Evolutionary conservation across 2,329 filamentous ascomycete species (phyloP).

Genomic region (Paecilomyces sp.): DNA sequence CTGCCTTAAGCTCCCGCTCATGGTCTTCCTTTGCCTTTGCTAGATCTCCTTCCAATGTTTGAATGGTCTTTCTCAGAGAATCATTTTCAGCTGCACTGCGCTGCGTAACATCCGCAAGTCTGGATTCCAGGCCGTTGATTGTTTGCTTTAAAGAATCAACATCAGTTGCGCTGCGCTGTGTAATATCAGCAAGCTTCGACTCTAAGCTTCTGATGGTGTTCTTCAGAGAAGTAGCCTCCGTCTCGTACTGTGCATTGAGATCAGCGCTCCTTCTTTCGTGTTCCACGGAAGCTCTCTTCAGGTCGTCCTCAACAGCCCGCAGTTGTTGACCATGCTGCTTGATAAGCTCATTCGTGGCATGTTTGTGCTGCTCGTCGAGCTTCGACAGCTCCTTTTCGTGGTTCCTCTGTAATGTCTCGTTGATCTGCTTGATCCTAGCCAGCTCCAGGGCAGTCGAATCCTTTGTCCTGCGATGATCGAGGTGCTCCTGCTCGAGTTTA

Average conservation of each 20-base stretch:
- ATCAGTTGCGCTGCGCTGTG: conserved; percentile 46
- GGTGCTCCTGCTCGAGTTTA: conserved; percentile 61
- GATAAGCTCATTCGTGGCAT: conserved; percentile 20
- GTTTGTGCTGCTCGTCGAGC: conserved; percentile 37
- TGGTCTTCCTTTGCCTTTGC: conserved; percentile 54
- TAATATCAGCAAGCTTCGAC: conserved; percentile 40
- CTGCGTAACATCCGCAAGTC: conserved; percentile 42
- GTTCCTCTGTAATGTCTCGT: conserved; percentile 62
- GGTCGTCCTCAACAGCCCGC: conserved; percentile 41
- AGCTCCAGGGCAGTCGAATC: conserved; percentile 51
- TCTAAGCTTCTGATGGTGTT: conserved; percentile 56
- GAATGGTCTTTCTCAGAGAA: conserved; percentile 51
- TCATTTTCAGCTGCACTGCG: conserved; percentile 49
- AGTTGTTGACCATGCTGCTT: conserved; percentile 26
- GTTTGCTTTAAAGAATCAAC: conserved; percentile 36
- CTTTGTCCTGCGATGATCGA: conserved; percentile 61
- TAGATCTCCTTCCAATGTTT: conserved; percentile 46
- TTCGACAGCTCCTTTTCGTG: conserved; percentile 59
- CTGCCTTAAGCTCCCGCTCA: conserved; percentile 52
- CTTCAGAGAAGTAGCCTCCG: conserved; percentile 57
- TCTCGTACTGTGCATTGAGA: conserved; percentile 43
- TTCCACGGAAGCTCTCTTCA: conserved; percentile 37
- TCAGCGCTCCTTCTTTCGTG: conserved; percentile 32
- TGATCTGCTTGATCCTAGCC: conserved; percentile 55
- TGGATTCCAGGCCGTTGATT: conserved; percentile 42